Conservation (phyloP, 768 basidiomycete genomes). For the Termitomyces sp. region DNA sequence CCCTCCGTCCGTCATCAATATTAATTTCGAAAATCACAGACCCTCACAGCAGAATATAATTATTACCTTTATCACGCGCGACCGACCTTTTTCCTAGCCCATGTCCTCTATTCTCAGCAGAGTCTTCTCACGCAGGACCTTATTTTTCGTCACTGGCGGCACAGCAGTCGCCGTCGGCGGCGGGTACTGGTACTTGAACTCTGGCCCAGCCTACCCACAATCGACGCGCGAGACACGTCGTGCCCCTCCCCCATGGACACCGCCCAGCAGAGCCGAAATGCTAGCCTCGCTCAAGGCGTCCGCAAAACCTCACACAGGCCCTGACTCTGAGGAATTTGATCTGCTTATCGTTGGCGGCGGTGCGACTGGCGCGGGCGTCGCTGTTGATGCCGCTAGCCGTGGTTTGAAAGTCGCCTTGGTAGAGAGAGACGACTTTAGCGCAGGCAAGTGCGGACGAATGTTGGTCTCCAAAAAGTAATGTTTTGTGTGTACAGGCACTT, state of each 20-base stretch:
- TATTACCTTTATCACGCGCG: too few relatives aligned
- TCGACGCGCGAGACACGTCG: conserved; percentile 65
- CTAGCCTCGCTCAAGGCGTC: conserved; percentile 52
- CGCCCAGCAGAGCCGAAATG: conserved; percentile 67
- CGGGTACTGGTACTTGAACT: conserved; percentile 71
- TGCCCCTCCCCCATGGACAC: conserved; percentile 77
- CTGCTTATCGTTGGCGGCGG: conserved; percentile 89
- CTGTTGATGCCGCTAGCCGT: conserved; percentile 89
- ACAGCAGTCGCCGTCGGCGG: conserved; percentile 50
- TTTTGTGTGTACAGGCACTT: conserved; percentile 61
- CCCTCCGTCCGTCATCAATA: too few relatives aligned
- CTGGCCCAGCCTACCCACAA: conserved; percentile 62
- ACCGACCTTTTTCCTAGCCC: too few relatives aligned
- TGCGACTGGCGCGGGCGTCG: conserved; percentile 95
- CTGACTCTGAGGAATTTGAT: conserved; percentile 50
- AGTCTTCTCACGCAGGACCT: conserved; percentile 52
- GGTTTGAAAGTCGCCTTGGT: conserved; percentile 92
- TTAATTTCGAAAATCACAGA: too few relatives aligned
- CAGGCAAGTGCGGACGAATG: conserved; percentile 64
- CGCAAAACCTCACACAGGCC: conserved; percentile 16
- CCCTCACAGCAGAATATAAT: too few relatives aligned
- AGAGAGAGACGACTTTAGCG: conserved; percentile 88
- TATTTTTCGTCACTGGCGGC: conserved; percentile 50
- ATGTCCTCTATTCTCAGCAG: conserved; percentile 28
- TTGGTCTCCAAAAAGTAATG: too few relatives aligned